Evolutionary conservation across 2,329 filamentous ascomycete species (phyloP).

Genomic region (Didymosphaeria variabile): DNA sequence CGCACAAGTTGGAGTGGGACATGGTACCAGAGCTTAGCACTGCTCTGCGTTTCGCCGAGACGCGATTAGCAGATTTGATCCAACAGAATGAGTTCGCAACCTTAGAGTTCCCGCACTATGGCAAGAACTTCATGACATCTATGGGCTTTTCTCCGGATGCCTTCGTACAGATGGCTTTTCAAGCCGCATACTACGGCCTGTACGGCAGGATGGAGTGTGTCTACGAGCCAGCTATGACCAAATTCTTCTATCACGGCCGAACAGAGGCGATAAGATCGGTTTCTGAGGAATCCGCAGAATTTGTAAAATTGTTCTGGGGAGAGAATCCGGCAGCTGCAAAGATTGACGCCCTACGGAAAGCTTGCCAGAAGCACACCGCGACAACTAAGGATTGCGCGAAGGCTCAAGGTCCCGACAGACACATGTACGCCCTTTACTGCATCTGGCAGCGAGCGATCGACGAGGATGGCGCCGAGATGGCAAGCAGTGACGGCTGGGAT

Average conservation of each 20-base stretch:
- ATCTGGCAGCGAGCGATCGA: conserved; percentile 93
- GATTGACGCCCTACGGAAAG: conserved; percentile 83
- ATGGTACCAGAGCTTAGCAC: conserved; percentile 92
- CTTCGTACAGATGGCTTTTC: conserved; percentile 99
- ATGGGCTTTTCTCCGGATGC: conserved; percentile 98
- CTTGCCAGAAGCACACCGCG: conserved; percentile 81
- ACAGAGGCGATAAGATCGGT: conserved; percentile 93
- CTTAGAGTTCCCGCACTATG: conserved; percentile 86
- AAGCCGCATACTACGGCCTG: conserved; percentile 95
- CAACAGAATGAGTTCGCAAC: conserved; percentile 96
- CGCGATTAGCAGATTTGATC: conserved; percentile 89
- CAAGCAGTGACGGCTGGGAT: conserved; percentile 64
- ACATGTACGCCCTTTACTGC: conserved; percentile 92
- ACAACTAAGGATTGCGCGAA: conserved; percentile 87
- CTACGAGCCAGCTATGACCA: conserved; percentile 99
- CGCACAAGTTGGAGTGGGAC: conserved; percentile 97
- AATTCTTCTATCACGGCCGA: conserved; percentile 88
- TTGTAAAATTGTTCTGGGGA: conserved; percentile 93
- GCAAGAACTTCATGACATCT: conserved; percentile 96
- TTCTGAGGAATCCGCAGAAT: conserved; percentile 82
- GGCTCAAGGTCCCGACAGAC: conserved; percentile 88
- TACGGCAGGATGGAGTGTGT: conserved; percentile 94
- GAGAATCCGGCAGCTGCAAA: conserved; percentile 85
- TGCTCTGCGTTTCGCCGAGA: conserved; percentile 94
- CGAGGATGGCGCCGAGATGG: conserved; percentile 67